Evolutionary conservation across 164 flowering plant genomes (phyloP).

Genomic region (Vitis cinerea): DNA sequence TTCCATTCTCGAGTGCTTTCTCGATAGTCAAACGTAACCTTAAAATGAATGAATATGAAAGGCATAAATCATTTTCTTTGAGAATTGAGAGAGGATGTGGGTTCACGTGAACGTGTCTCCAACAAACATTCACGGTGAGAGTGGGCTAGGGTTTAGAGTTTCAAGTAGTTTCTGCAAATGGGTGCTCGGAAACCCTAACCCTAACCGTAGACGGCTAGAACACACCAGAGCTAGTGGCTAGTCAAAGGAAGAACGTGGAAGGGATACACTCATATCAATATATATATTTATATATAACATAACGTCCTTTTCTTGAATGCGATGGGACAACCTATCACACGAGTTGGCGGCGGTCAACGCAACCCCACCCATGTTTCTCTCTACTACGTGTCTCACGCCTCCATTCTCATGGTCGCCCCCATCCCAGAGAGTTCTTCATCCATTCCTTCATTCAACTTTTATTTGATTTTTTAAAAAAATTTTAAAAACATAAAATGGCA

Average conservation of each 20-base stretch:
- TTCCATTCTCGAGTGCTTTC: no score
- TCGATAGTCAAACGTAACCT: no score
- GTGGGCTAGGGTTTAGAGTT: not conserved
- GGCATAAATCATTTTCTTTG: no score
- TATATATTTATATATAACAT: not conserved
- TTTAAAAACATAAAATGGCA: no score
- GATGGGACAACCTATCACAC: not conserved
- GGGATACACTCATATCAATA: not conserved
- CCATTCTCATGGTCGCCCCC: no score
- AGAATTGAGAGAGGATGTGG: no score
- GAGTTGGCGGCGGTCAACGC: not conserved
- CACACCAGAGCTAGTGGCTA: not conserved
- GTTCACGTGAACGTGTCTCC: conserved; percentile 23
- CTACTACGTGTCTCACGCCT: not conserved
- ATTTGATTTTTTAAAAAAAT: no score
- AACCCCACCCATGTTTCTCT: not conserved
- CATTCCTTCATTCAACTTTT: no score
- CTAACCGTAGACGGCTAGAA: not conserved
- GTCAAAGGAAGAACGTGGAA: conserved; percentile 6
- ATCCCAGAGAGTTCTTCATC: no score
- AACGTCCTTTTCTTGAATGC: no score
- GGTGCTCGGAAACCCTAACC: no score
- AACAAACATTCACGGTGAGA: conserved; percentile 32
- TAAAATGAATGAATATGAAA: no score
- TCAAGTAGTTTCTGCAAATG: not conserved